These are phyloP conservation scores for Hanseniaspora pseudoguilliermondii DNA, from an alignment of 805 yeast genomes.

Conservation along the genomic window DNA sequence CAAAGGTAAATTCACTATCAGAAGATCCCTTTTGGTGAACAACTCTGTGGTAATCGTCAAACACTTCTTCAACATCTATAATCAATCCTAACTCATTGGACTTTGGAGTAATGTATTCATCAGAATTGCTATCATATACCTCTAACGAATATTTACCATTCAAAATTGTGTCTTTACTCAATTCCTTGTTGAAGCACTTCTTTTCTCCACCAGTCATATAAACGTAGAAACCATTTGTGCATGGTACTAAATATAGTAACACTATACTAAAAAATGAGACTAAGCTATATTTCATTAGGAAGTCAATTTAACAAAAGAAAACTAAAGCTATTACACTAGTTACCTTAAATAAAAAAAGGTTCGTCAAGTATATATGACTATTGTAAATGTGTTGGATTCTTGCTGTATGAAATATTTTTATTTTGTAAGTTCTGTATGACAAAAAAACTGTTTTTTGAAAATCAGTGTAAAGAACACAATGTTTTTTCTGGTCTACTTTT, in stretches of 20 bases:
- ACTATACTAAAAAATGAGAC: constrained; percentile 17
- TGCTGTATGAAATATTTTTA: no score
- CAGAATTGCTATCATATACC: constrained; percentile 29
- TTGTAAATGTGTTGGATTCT: no score
- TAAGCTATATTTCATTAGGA: constrained; percentile 1
- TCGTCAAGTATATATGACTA: no score
- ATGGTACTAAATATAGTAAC: constrained; percentile 19
- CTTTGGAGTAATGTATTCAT: constrained; percentile 27
- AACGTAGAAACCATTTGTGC: constrained; percentile 34
- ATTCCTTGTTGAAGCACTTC: constrained; percentile 46
- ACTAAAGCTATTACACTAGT: not conserved
- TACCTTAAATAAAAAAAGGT: not conserved
- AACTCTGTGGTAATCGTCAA: constrained; percentile 65
- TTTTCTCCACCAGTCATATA: constrained; percentile 40
- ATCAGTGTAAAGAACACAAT: no score
- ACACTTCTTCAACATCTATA: constrained; percentile 47
- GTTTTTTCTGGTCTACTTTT: no score
- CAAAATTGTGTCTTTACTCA: constrained; percentile 37
- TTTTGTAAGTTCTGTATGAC: no score
- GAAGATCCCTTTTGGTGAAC: constrained; percentile 56
- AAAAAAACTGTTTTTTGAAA: no score
- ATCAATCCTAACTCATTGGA: constrained; percentile 29
- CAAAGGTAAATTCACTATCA: constrained; percentile 57
- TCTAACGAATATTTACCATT: constrained; percentile 40
- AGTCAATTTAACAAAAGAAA: not conserved